Evolutionary conservation across 306 rosid genomes (phyloP), one percentile per base, ranked within the genome.

Genomic region (Senna siamea): DNA sequence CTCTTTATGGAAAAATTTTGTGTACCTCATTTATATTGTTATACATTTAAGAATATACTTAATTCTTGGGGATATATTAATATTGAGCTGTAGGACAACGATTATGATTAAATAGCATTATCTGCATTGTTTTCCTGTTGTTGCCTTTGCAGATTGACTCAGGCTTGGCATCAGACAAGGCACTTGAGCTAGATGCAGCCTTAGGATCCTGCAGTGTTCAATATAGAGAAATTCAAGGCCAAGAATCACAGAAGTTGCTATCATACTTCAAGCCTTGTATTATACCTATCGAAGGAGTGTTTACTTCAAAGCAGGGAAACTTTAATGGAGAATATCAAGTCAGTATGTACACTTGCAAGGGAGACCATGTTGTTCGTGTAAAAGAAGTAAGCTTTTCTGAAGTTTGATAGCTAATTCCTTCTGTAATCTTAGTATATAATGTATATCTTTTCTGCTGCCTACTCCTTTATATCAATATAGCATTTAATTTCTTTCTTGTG

Each of bases 131-230:
- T 61, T 72, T 59, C 48, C 14, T 26, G 8, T 61, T 58, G 63
- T 18, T 54, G 59, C 17, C 79, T 80, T 83, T 77, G 76, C 81
- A 91, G 98, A 91, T 48, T 76, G 97, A 91, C 83, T 91, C 92
- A 44, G 79, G 43, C 43, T 82, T 93, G 85, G 96, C 93, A 80
- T 93, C 98, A 13, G 96, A 89, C 70, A 91, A 91, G 83, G 92
- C 98, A 60, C 92, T 93, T 37, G 98, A 93, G 76, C 82, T 93
- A 69, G 98, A 93, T 81, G 94, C 91, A 37, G 84, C 94, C 55
- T 92, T 93, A 23, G 97, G 98, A 73, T 93, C 97, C 0, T 93
- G 98, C 83, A 82, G 94, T 22, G 98, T 93, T 69, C 98, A 93
- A 80, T 93, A 91, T 70, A 84, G 85, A 82, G 98, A 93, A 85